Evolutionary conservation across 371 early-diverging fungal species (phyloP).

Genomic region (Rhizopus delemar): DNA sequence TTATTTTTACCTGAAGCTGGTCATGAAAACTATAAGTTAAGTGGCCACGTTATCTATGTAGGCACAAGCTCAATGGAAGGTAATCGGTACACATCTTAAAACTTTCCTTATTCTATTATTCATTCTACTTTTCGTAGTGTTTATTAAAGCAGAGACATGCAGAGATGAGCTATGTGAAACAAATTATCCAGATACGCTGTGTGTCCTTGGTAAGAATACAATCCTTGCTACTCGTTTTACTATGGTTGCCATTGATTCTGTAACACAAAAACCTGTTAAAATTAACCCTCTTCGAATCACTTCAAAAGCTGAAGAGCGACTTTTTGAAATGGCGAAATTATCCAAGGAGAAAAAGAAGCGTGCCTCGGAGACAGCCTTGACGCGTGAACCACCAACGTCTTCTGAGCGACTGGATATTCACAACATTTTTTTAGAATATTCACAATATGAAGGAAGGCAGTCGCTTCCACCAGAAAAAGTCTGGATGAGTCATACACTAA

Average conservation of each 20-base stretch:
- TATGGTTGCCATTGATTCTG: conserved; percentile 89
- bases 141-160: conserved; percentile 69
- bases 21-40: conserved; percentile 74
- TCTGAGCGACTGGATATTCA: conserved; percentile 85
- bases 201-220: conserved; percentile 45
- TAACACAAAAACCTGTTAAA: conserved; percentile 69
- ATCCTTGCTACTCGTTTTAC: conserved; percentile 84
- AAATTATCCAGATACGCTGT: conserved; percentile 23
- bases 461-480: conserved; percentile 63
- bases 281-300: conserved; percentile 77
- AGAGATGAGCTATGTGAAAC: conserved; percentile 9
- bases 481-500: conserved; percentile 81
- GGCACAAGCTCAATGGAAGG: conserved; percentile 90
- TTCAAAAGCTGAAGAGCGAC: conserved; percentile 71
- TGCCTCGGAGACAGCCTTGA: conserved; percentile 58
- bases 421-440: conserved; percentile 72
- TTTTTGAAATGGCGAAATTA: conserved; percentile 77
- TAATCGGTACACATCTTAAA: conserved; percentile 18
- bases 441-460: conserved; percentile 38
- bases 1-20: conserved; percentile 63
- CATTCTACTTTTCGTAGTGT: conserved; percentile 38
- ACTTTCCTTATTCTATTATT: not conserved
- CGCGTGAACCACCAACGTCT: conserved; percentile 75
- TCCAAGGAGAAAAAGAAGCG: conserved; percentile 70
- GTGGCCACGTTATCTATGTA: conserved; percentile 82